Evolutionary conservation across 371 early-diverging fungal genomes (phyloP), one percentile per base, ranked within the genome.

Genomic region (Mucor piriformis): DNA sequence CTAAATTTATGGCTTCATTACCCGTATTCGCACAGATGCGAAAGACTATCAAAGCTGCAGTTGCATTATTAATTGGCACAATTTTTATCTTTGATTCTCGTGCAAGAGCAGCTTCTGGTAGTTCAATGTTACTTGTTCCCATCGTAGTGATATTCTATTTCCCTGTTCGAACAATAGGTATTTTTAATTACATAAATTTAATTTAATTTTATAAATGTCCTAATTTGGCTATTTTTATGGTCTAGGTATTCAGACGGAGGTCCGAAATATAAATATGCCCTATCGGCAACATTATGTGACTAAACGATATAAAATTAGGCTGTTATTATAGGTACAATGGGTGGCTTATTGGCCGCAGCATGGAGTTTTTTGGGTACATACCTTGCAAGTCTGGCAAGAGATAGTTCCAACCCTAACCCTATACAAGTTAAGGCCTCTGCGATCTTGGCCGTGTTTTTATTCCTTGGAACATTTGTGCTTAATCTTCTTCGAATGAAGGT

Each of bases 311-410:
- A 33, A 4, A 16, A 12, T 50, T 10, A 74, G 75, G 72, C 67
- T 34, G 70, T 69, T 1, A 33, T 69, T 4, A 43, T 60, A n/a
- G 67, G 77, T 24, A 65, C 68, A 7, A 35, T 73, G 2, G 74
- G 73, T 20, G 72, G 61, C 1, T 25, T 73, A 2, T 27, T 77
- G 7, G 65, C 60, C 15, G 40, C 64, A 10, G 67, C 58, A 10
- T 73, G 68, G 68, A 58, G 70, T 33, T 38, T 72, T 38, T 58
- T 76, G 10, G 76, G 76, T 63, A 50, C 63, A 38, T 78, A 55
- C 46, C 61, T 69, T 33, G 70, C 73, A 34, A 63, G 69, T 47
- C 48, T 74, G 13, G 70, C 71, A 6, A 54, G 79, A 23, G 63
- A 71, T 50, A 40, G 37, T 4, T 48, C 62, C 0, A 48, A 67